phyloP scores from a whole-genome alignment of 768 basidiomycete genomes.

The Phaeolepiota aurea region DNA sequence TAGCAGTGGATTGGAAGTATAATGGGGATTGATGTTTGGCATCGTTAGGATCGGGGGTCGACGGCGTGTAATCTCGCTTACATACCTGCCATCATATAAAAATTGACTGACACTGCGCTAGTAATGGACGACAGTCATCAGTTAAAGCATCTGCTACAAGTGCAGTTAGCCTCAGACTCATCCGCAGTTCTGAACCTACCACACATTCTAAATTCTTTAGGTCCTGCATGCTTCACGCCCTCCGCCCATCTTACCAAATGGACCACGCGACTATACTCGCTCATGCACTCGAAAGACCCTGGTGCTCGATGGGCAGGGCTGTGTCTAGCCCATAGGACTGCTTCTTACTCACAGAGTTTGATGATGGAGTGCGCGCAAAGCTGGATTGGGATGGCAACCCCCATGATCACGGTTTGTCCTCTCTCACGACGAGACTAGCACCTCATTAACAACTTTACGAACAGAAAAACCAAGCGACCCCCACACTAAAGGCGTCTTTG shows the following conservation, averaged over 20 bases:
- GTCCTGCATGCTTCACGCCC: conserved; percentile 40
- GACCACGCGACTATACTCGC: conserved; percentile 61
- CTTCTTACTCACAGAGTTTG: conserved; percentile 43
- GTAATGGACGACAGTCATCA: conserved; percentile 41
- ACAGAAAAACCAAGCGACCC: conserved; percentile 62
- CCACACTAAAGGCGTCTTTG: conserved; percentile 55
- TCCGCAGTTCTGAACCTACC: conserved; percentile 52
- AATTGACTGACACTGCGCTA: neutral
- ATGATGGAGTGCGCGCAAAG: conserved; percentile 66
- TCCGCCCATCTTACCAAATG: conserved; percentile 71
- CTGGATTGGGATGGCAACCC: conserved; percentile 62
- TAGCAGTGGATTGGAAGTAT: neutral
- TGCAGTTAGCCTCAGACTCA: conserved; percentile 64
- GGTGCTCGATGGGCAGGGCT: conserved; percentile 76
- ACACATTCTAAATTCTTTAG: conserved; percentile 48
- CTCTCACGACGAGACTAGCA: no score
- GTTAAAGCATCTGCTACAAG: conserved; percentile 57
- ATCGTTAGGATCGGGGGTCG: conserved; percentile 11
- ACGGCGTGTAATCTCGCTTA: no score
- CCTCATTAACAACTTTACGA: no score
- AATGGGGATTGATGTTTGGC: conserved; percentile 6
- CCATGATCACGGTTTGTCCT: conserved; percentile 60
- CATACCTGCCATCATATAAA: neutral
- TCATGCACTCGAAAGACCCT: conserved; percentile 72
- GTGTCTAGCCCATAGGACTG: conserved; percentile 62